These are phyloP conservation scores for Orobanche coerulescens DNA, from an alignment of 257 asterid genomes.

Conservation along the genomic window DNA sequence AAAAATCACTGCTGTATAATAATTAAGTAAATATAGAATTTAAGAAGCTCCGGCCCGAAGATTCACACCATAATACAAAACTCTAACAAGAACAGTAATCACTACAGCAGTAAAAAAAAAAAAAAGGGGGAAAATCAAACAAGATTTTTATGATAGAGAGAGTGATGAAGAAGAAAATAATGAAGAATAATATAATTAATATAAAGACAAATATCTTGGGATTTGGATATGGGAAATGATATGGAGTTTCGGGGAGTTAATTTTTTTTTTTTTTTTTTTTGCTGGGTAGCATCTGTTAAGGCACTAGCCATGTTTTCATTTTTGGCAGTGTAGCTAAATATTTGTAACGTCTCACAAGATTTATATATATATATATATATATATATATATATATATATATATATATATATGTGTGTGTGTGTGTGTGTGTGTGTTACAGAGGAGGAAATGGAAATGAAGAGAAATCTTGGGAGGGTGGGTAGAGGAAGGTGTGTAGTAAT, in stretches of 20 bases:
- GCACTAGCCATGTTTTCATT: constrained; percentile 40
- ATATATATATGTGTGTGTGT: background rate
- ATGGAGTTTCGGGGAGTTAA: constrained; percentile 9
- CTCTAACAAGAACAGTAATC: constrained; percentile 21
- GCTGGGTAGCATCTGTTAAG: constrained; percentile 38
- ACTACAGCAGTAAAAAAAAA: constrained; percentile 6
- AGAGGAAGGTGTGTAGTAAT: constrained; percentile 36
- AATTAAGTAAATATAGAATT: constrained; percentile 11
- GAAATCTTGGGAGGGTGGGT: constrained; percentile 34
- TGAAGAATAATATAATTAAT: constrained; percentile 18
- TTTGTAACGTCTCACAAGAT: constrained; percentile 33
- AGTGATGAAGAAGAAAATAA: background rate
- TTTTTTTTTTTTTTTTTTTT: background rate
- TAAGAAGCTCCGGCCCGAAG: constrained; percentile 23
- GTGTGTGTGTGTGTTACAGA: background rate
- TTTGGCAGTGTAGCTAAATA: constrained; percentile 20
- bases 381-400: background rate
- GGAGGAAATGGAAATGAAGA: constrained; percentile 29
- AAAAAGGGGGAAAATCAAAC: background rate
- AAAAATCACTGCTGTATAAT: background rate
- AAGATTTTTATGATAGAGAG: constrained; percentile 1
- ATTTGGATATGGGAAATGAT: constrained; percentile 29
- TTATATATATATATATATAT: constrained; percentile 5
- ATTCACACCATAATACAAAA: constrained; percentile 35
- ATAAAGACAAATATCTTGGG: no score